Conservation (phyloP, 1,284 basidiomycete genomes). For the Athelia sp. region DNA sequence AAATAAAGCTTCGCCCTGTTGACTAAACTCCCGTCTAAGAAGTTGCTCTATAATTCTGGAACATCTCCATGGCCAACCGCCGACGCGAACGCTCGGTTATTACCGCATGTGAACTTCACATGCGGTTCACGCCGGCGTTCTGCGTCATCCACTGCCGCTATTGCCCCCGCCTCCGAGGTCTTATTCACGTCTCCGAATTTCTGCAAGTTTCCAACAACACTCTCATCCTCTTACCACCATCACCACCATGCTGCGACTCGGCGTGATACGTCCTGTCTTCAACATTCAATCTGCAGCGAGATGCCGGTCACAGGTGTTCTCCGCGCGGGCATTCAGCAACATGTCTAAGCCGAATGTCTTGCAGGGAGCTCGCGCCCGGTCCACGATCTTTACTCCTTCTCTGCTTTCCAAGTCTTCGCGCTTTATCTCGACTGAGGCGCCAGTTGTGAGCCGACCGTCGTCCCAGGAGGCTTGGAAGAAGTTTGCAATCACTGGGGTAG, state of each 20-base stretch:
- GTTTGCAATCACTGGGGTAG: constrained; percentile 45
- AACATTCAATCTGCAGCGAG: constrained; percentile 18
- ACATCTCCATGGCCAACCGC: too few relatives aligned
- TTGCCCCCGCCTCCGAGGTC: too few relatives aligned
- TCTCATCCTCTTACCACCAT: too few relatives aligned
- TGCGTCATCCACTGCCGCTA: too few relatives aligned
- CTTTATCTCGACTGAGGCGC: constrained; percentile 37
- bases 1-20: too few relatives aligned
- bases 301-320: constrained; percentile 11
- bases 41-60: too few relatives aligned
- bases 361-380: constrained; percentile 15
- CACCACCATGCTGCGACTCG: constrained; percentile 29
- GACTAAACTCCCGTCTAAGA: too few relatives aligned
- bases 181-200: too few relatives aligned
- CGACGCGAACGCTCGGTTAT: too few relatives aligned
- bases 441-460: constrained; percentile 30
- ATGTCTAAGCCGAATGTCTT: constrained; percentile 8
- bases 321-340: constrained; percentile 7
- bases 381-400: constrained; percentile 13
- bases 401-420: constrained; percentile 22
- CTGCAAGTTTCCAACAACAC: too few relatives aligned
- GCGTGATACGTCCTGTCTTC: constrained; percentile 22
- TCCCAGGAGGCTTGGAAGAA: constrained; percentile 42
- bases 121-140: too few relatives aligned
- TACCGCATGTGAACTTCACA: too few relatives aligned